A percentile compares a stretch with the other conserved stretches of the same genome.
Conservation (phyloP, 2,329 filamentous ascomycete species). For the Fusarium ramigenum region DNA sequence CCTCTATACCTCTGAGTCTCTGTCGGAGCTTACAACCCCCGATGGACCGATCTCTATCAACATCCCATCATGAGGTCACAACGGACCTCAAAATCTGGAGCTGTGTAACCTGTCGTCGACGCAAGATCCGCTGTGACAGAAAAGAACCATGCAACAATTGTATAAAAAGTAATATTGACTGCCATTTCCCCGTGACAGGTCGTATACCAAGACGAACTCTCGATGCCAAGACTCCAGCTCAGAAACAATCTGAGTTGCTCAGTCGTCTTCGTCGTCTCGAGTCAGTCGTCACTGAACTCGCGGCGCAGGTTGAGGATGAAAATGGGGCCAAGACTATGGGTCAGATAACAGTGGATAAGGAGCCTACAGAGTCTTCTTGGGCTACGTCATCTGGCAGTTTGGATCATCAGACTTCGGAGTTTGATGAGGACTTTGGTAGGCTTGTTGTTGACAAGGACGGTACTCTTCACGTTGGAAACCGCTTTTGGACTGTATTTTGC, state of each 20-base stretch:
- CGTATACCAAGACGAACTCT: slow-evolving; percentile 42
- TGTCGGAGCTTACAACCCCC: slow-evolving; percentile 28
- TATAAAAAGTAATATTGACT: slow-evolving; percentile 39
- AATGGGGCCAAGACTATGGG: slow-evolving; percentile 12
- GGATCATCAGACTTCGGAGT: slow-evolving; percentile 24
- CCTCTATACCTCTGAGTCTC: neutral
- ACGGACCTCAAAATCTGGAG: slow-evolving; percentile 44
- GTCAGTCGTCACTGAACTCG: slow-evolving; percentile 45
- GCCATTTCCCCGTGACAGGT: slow-evolving; percentile 46
- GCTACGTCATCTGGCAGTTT: neutral
- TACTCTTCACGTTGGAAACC: slow-evolving; percentile 42
- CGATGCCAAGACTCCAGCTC: slow-evolving; percentile 36
- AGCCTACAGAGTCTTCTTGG: slow-evolving; percentile 2
- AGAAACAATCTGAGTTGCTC: slow-evolving; percentile 46
- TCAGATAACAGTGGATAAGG: slow-evolving; percentile 16
- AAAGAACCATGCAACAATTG: slow-evolving; percentile 45
- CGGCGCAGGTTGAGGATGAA: slow-evolving; percentile 45
- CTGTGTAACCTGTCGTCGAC: slow-evolving; percentile 46
- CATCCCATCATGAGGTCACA: slow-evolving; percentile 7
- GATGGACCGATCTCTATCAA: slow-evolving; percentile 26
- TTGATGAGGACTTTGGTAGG: slow-evolving; percentile 45
- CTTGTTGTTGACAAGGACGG: slow-evolving; percentile 42
- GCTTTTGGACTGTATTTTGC: slow-evolving; percentile 48
- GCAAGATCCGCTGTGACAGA: slow-evolving; percentile 46
- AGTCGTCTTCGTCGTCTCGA: slow-evolving; percentile 44